A percentile compares a stretch with the other conserved stretches of the same genome.
Conservation (phyloP, 176 grass and related monocot species). For the Oryza brachyantha region DNA sequence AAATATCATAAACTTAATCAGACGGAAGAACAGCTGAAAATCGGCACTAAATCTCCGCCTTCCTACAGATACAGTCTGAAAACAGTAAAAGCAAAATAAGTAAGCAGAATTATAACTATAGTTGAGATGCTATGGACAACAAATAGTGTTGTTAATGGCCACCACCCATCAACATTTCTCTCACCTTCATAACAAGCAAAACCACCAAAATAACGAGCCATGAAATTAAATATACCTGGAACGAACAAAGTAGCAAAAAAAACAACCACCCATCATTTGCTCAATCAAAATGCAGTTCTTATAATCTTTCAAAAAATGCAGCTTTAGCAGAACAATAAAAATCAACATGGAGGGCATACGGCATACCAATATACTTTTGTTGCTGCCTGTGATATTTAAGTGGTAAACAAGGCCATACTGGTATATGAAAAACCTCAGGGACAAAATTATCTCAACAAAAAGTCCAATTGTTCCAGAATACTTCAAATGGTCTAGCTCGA, state of each 20-base stretch:
- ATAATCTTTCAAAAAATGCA: too few species aligned
- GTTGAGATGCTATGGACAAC: neutral
- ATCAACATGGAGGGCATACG: constrained; percentile 45
- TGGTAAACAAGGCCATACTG: constrained; percentile 97
- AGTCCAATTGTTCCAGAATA: constrained; percentile 69
- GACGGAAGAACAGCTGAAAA: constrained; percentile 86
- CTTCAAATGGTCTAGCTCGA: constrained; percentile 78
- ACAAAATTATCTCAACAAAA: constrained; percentile 71
- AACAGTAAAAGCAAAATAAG: constrained; percentile 21
- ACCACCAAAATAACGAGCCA: constrained; percentile 70
- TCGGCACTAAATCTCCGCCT: constrained; percentile 68
- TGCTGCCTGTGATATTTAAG: constrained; percentile 50
- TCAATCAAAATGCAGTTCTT: constrained; percentile 25
- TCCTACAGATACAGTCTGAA: constrained; percentile 81
- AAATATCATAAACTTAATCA: constrained; percentile 94
- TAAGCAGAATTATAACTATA: constrained; percentile 5
- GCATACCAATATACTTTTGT: constrained; percentile 78
- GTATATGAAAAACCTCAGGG: constrained; percentile 82
- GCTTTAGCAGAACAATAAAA: constrained; percentile 24
- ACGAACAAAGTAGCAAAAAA: constrained; percentile 26
- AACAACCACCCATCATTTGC: constrained; percentile 8
- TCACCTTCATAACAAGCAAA: constrained; percentile 84
- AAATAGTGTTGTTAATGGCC: neutral
- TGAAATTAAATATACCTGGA: constrained; percentile 90
- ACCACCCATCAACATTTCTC: neutral